Base-by-base conservation (phyloP, 78 protist genomes). In the Chrysochromulina parva region DNA sequence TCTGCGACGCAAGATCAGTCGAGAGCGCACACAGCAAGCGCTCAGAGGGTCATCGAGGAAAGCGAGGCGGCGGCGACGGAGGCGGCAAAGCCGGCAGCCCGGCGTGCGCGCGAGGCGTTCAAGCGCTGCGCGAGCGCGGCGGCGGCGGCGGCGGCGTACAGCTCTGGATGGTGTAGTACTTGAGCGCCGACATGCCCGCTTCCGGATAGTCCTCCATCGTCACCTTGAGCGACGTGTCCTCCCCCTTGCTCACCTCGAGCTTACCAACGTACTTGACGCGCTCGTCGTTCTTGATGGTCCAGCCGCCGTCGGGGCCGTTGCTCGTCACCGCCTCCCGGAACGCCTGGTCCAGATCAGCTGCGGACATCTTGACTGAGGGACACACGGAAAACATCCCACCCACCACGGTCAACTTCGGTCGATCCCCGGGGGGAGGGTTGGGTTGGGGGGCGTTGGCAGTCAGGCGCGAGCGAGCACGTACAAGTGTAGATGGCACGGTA, bases 141-240 rank as follows among this genome's bases (percentile, higher is more conserved):
- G 38, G 38, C 38, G 38, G 38, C 38, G 38, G 38, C 38, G 38
- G 38, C 38, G 38, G 38, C 38, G 84, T 74, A 55, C 5, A 74
- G 20, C 10, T 1, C 55, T 74, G 84, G 84, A 74, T 48, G 13
- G 84, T 74, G 84, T 74, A 74, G 84, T 74, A 74, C 84, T 74
- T 74, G 84, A 74, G 84, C 22, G 84, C 84, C 6, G 84, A 28
- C 84, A 74, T 74, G 84, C 84, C 84, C 17, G 84, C 84, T 55
- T 74, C 84, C 7, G 84, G 84, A 26, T 74, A 74, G 26, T 74
- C 84, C 84, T 74, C 84, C 22, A 74, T 22, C n/a, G 55, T 74
- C 57, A 74, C 73, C 73, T 65, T 65, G 73, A 65, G 73, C 47
- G 73, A 24, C 47, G n/a, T 1, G 47, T 74, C 54, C 6, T 48